Base-by-base conservation (phyloP, 371 early-diverging fungal species). In the Mucor mucedo region DNA sequence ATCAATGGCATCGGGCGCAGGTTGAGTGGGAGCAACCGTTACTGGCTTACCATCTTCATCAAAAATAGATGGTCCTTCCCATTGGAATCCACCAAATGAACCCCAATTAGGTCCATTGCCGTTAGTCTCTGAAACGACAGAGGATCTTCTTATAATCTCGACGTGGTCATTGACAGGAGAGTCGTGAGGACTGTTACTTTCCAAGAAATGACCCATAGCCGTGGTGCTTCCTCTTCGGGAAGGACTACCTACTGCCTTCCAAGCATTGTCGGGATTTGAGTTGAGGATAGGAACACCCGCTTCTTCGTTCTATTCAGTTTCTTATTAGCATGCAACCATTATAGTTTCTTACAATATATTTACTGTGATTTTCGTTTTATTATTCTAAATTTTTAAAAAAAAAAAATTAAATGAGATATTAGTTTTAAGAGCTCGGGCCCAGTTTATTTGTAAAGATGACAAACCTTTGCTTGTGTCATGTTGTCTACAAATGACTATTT, bases 31-130 rank as follows among this genome's bases (percentile, higher is more conserved):
- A 9, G 54, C 30, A 50, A 50, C 27, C 6, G 63, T 6, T 16
- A 59, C 48, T 38, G 69, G 60, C 16, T 66, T 68, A 27, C 69
- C 63, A 10, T 70, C 68, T 27, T 72, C 73, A 14, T 70, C 70
- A 65, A 74, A 76, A 38, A 79, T 79, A 4, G 79, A 76, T 4
- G 73, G 74, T 2, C 76, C 72, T 38, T 72, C 69, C 76, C 77
- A 77, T 55, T 77, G 81, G 45, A 80, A 70, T 1, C 76, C 80
- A 42, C 71, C 74, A 72, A 80, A 75, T 2, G 81, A 80, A 7
- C 70, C 78, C 77, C 81, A 79, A 50, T 59, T 59, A 27, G 21
- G 35, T 35, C 35, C 35, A 30, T 27, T 35, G 1, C 21, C 48
- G 2, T 50, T 67, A 4, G n/a, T 27, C 41, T 69, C 69, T 13